phyloP scores from a whole-genome alignment of 1,139 yeast species.

The Ogataea hybrid region DNA sequence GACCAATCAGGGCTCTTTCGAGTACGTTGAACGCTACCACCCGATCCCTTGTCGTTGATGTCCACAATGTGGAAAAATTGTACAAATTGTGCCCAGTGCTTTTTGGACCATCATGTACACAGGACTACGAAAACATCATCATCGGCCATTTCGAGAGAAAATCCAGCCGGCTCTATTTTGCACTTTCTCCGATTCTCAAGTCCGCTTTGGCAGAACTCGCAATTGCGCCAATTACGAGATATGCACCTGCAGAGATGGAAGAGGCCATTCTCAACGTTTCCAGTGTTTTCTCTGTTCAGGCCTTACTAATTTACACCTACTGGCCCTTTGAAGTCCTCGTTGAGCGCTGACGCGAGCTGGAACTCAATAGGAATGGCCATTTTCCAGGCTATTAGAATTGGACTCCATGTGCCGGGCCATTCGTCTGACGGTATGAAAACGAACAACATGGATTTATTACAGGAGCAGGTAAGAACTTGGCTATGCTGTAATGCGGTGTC shows the following conservation, averaged over 20 bases:
- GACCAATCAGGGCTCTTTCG: constrained; percentile 64
- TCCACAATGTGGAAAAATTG: constrained; percentile 69
- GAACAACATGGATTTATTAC: constrained; percentile 43
- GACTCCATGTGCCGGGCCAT: constrained; percentile 76
- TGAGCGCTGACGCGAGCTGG: constrained; percentile 96
- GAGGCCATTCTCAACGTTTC: constrained; percentile 84
- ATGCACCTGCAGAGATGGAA: constrained; percentile 62
- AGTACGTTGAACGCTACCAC: constrained; percentile 74
- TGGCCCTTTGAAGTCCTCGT: constrained; percentile 92
- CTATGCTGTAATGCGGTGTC: constrained; percentile 87
- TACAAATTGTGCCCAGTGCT: constrained; percentile 80
- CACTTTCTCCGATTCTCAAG: constrained; percentile 68
- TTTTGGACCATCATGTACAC: constrained; percentile 91
- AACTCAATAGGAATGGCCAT: constrained; percentile 90
- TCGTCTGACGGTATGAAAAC: constrained; percentile 44
- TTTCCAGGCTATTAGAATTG: constrained; percentile 88
- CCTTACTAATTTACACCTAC: constrained; percentile 78
- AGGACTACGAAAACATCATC: constrained; percentile 60
- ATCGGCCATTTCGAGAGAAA: constrained; percentile 31
- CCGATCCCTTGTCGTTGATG: constrained; percentile 85
- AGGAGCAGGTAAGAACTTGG: constrained; percentile 90
- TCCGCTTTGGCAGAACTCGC: constrained; percentile 82
- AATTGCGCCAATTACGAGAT: constrained; percentile 84
- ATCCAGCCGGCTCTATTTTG: constrained; percentile 39
- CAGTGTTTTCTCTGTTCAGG: constrained; percentile 94